Evolutionary conservation across 768 basidiomycete genomes (phyloP).

Genomic region (Panaeolus cyanescens): DNA sequence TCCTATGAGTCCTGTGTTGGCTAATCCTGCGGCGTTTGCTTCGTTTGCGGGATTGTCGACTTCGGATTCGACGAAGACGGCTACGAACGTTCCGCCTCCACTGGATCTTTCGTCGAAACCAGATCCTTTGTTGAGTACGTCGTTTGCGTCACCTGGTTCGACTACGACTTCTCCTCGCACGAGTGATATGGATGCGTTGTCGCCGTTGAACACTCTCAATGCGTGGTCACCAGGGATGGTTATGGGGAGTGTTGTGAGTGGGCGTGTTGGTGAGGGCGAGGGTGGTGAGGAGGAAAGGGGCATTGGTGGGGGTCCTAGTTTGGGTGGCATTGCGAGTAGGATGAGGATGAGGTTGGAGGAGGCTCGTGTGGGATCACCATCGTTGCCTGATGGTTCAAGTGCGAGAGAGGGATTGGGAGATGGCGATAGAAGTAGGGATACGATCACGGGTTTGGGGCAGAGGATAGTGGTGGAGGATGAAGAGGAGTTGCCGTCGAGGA

Average conservation of each 20-base stretch:
- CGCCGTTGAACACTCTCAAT: not conserved
- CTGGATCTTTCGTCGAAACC: not conserved
- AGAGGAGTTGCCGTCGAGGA: constrained; percentile 35
- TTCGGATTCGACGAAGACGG: not conserved
- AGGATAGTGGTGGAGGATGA: constrained; percentile 50
- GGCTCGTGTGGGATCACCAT: constrained; percentile 12
- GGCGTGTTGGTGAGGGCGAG: constrained; percentile 7
- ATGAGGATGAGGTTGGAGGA: constrained; percentile 38
- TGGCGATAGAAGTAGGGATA: not conserved
- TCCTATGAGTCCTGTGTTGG: not conserved
- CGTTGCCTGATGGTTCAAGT: not conserved
- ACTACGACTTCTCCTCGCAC: not conserved
- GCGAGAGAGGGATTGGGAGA: not conserved
- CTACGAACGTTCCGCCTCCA: not conserved
- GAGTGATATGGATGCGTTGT: not conserved
- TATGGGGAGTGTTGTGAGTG: not conserved
- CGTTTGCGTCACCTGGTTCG: not conserved
- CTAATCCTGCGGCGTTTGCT: not conserved
- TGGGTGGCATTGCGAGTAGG: constrained; percentile 36
- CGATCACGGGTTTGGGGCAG: constrained; percentile 20
- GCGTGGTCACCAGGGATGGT: not conserved
- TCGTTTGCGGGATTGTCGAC: too few species aligned
- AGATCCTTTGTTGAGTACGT: not conserved
- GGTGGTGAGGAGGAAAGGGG: constrained; percentile 14
- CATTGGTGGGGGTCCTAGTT: constrained; percentile 13